Percentiles rank a stretch among this genome's conserved stretches.
These are phyloP conservation scores for Helminthosporium solani DNA, from an alignment of 2,329 filamentous ascomycete species.

Conservation along the genomic window DNA sequence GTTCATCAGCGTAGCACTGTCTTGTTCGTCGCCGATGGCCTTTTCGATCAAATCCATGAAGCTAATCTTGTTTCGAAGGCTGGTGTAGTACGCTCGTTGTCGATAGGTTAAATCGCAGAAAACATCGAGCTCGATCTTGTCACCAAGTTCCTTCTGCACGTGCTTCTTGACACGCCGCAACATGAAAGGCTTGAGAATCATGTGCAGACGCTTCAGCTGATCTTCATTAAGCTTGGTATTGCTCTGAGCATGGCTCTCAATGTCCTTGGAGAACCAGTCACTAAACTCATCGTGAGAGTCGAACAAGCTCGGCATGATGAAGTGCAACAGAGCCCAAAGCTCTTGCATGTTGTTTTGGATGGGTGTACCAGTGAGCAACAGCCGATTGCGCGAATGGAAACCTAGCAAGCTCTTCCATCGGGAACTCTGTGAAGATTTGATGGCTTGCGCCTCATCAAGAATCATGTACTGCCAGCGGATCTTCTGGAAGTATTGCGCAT, in stretches of 20 bases:
- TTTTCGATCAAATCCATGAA: conserved; percentile 99
- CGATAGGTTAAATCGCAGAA: conserved; percentile 97
- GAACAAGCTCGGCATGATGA: conserved; percentile 99
- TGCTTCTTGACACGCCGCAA: conserved; percentile 99
- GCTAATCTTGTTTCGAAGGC: conserved; percentile 93
- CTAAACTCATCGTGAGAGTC: conserved; percentile 91
- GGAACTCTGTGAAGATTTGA: conserved; percentile 96
- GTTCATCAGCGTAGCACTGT: conserved; percentile 97
- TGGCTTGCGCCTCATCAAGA: conserved; percentile 95
- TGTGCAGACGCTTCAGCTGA: conserved; percentile 92
- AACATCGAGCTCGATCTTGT: conserved; percentile 96
- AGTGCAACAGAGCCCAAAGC: conserved; percentile 94
- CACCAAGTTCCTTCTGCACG: conserved; percentile 96
- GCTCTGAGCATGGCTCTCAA: conserved; percentile 96
- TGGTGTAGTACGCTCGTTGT: conserved; percentile 89
- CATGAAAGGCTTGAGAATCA: conserved; percentile 99
- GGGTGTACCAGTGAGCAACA: conserved; percentile 91
- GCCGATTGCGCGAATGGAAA: conserved; percentile 92
- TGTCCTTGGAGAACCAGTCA: conserved; percentile 93
- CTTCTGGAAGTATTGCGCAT: conserved; percentile 97
- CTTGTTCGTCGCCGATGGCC: conserved; percentile 89
- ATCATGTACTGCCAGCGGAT: conserved; percentile 99
- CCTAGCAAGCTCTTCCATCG: conserved; percentile 94
- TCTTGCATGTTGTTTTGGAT: conserved; percentile 99
- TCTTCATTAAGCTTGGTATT: conserved; percentile 99